phyloP scores from a whole-genome alignment of 1,284 basidiomycete genomes.

The Peniophora sp. region DNA sequence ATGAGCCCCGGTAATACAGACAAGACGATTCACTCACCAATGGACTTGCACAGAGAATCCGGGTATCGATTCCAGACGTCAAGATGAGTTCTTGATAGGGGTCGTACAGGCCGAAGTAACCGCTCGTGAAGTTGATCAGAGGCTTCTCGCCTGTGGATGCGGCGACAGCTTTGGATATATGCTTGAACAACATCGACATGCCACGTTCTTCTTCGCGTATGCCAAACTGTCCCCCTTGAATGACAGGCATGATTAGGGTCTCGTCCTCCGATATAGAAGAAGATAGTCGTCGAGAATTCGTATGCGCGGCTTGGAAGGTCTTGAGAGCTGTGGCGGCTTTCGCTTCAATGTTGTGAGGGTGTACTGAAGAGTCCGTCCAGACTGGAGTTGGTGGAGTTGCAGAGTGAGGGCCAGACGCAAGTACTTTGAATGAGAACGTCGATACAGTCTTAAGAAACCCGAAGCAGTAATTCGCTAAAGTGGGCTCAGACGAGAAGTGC shows the following conservation, averaged over 20 bases:
- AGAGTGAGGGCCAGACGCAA: conserved; percentile 24
- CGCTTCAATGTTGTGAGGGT: conserved; percentile 55
- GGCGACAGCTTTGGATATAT: conserved; percentile 17
- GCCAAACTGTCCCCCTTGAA: conserved; percentile 80
- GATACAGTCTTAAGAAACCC: conserved; percentile 68
- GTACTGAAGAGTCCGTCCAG: conserved; percentile 49
- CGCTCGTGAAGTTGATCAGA: conserved; percentile 76
- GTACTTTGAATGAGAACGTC: conserved; percentile 68
- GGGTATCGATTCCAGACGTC: conserved; percentile 50
- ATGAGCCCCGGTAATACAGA: conserved; percentile 1
- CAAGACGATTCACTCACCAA: conserved; percentile 41
- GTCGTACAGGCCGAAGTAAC: conserved; percentile 88
- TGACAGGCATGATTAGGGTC: conserved; percentile 68
- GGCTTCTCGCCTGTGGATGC: conserved; percentile 19
- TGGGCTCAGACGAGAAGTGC: conserved; percentile 55
- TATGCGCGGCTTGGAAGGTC: conserved; percentile 34
- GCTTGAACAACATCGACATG: conserved; percentile 51
- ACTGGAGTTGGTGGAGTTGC: conserved; percentile 15
- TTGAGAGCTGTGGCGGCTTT: conserved; percentile 39
- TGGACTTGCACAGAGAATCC: conserved; percentile 83
- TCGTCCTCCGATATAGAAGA: conserved; percentile 24
- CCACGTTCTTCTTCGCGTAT: conserved; percentile 76
- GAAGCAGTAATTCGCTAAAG: conserved; percentile 76
- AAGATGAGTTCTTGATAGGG: conserved; percentile 78
- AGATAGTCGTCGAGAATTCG: background rate